phyloP scores from a whole-genome alignment of 1,284 basidiomycete genomes.

The Pterulicium gracile region DNA sequence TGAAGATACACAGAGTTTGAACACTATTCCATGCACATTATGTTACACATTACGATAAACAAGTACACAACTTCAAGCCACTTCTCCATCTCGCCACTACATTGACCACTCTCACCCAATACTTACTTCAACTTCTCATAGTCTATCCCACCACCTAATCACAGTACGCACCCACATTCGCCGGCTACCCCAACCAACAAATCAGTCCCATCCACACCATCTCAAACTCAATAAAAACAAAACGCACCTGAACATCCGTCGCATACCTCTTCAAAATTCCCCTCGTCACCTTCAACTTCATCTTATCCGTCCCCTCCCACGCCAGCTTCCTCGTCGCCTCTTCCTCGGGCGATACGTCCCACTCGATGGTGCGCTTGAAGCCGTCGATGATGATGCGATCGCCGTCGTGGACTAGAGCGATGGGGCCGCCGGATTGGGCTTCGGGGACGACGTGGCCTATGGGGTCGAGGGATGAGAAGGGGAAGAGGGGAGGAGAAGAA shows the following conservation, averaged over 20 bases:
- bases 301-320: slow-evolving; percentile 63
- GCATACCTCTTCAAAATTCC: slow-evolving; percentile 70
- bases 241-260: slow-evolving; percentile 67
- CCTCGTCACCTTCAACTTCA: slow-evolving; percentile 57
- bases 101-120: too few relatives aligned
- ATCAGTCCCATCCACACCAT: background rate
- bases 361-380: slow-evolving; percentile 67
- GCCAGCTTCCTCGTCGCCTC: slow-evolving; percentile 55
- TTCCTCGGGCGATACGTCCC: slow-evolving; percentile 77
- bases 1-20: too few relatives aligned
- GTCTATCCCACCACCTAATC: too few relatives aligned
- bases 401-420: slow-evolving; percentile 78
- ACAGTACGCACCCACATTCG: slow-evolving; percentile 68
- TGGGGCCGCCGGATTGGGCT: slow-evolving; percentile 89
- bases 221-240: slow-evolving; percentile 2
- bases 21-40: too few relatives aligned
- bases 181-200: slow-evolving; percentile 37
- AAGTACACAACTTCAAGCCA: too few relatives aligned
- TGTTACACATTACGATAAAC: too few relatives aligned
- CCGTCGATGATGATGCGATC: slow-evolving; percentile 81
- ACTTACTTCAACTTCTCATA: too few relatives aligned
- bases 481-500: background rate
- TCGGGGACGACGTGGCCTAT: slow-evolving; percentile 87
- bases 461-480: slow-evolving; percentile 1
- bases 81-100: too few relatives aligned